These are phyloP conservation scores for Avena eriantha DNA, from an alignment of 176 grass and related monocot species.

Conservation along the genomic window DNA sequence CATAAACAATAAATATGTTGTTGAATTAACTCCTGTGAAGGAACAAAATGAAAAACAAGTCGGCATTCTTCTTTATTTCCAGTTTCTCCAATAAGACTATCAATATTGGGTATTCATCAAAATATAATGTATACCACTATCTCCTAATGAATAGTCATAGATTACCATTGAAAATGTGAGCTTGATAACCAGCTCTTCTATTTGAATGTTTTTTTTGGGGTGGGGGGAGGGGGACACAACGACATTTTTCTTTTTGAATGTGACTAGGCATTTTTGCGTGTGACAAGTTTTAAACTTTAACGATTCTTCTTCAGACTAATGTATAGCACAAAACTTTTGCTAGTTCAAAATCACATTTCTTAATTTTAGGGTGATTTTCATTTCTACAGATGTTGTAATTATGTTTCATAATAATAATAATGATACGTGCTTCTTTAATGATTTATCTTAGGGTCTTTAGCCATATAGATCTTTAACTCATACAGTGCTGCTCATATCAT, in stretches of 20 bases:
- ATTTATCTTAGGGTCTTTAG: neutral
- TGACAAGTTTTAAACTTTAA: neutral
- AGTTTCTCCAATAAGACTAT: constrained; percentile 24
- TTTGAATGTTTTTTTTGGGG: neutral
- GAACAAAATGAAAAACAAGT: constrained; percentile 15
- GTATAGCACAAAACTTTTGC: neutral
- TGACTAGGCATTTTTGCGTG: neutral
- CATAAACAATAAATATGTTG: constrained; percentile 19
- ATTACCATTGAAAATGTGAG: neutral
- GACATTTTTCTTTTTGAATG: neutral
- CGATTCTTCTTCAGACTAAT: constrained; percentile 7
- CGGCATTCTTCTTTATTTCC: neutral
- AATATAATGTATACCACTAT: neutral
- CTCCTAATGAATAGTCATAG: constrained; percentile 9
- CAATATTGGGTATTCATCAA: neutral
- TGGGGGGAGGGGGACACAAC: too few relatives aligned
- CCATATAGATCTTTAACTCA: constrained; percentile 1
- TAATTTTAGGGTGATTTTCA: constrained; percentile 15
- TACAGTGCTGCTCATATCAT: neutral
- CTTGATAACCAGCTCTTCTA: neutral
- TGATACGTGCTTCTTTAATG: neutral
- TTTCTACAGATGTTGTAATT: neutral
- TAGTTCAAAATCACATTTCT: neutral
- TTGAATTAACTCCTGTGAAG: neutral
- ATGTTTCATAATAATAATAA: neutral